Evolutionary conservation across 164 flowering plant genomes (phyloP).

Genomic region (Vitis riparia): DNA sequence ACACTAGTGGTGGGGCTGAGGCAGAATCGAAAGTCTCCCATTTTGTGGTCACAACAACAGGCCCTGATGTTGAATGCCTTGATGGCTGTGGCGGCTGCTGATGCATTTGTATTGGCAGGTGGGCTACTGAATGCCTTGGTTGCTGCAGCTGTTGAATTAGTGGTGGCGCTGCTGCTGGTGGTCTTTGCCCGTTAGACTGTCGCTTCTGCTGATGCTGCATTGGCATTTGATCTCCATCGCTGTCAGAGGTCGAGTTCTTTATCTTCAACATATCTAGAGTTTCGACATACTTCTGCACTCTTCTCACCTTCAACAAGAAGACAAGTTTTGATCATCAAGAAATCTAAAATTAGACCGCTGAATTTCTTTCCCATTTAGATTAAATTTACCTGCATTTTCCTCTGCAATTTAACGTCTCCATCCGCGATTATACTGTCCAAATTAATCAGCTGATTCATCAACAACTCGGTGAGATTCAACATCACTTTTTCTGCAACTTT

Average conservation of each 20-base stretch:
- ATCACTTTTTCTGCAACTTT: slow-evolving; percentile 71
- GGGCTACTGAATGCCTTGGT: slow-evolving; percentile 15
- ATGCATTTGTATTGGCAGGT: neutral
- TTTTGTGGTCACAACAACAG: slow-evolving; percentile 68
- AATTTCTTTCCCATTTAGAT: neutral
- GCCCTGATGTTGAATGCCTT: slow-evolving; percentile 28
- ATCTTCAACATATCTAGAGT: slow-evolving; percentile 67
- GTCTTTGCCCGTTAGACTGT: slow-evolving; percentile 24
- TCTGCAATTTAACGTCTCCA: slow-evolving; percentile 81
- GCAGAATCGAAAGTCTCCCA: slow-evolving; percentile 76
- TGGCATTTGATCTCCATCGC: slow-evolving; percentile 28
- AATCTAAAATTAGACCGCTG: neutral
- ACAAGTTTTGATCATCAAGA: too few species aligned
- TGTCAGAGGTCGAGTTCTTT: slow-evolving; percentile 38
- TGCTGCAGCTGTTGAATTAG: slow-evolving; percentile 14
- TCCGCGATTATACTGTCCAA: slow-evolving; percentile 77
- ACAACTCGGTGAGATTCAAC: slow-evolving; percentile 60
- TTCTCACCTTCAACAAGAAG: slow-evolving; percentile 49
- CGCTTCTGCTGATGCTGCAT: slow-evolving; percentile 20
- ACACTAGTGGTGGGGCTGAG: slow-evolving; percentile 20
- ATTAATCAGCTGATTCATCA: slow-evolving; percentile 87
- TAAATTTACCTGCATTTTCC: slow-evolving; percentile 81
- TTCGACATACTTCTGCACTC: slow-evolving; percentile 89
- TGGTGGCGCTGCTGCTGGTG: slow-evolving; percentile 18
- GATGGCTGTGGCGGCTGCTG: slow-evolving; percentile 18